Conservation (phyloP, 2,329 filamentous ascomycete genomes). For the Aaosphaeria pasadenensis region DNA sequence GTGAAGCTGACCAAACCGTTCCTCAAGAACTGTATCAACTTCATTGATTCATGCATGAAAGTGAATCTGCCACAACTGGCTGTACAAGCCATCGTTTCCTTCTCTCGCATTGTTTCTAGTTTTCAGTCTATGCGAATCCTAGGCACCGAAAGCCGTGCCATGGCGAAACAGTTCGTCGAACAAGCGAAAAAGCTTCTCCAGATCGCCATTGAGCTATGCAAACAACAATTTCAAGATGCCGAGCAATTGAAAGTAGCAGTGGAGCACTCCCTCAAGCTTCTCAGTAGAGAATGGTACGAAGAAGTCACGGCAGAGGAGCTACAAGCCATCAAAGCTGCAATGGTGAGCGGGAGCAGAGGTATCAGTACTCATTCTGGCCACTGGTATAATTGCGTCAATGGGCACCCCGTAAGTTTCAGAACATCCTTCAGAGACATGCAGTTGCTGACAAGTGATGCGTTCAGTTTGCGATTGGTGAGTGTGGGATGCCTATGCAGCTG, state of each 20-base stretch:
- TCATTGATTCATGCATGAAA: constrained; percentile 25
- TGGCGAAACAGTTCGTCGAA: constrained; percentile 10
- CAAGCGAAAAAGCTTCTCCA: constrained; percentile 23
- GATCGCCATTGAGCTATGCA: constrained; percentile 30
- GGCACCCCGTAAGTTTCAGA: constrained; percentile 43
- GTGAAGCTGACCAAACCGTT: constrained; percentile 9
- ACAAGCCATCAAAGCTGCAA: constrained; percentile 45
- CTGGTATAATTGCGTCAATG: constrained; percentile 58
- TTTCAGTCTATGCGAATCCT: constrained; percentile 15
- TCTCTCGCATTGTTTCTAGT: constrained; percentile 25
- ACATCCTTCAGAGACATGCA: not conserved
- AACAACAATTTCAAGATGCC: constrained; percentile 27
- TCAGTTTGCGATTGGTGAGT: constrained; percentile 58
- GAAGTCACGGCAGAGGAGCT: constrained; percentile 43
- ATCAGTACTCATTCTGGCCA: constrained; percentile 48
- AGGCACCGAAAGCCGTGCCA: constrained; percentile 4
- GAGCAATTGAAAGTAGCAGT: constrained; percentile 22
- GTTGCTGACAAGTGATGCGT: not conserved
- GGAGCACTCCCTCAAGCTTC: constrained; percentile 21
- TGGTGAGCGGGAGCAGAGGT: constrained; percentile 43
- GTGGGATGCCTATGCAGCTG: constrained; percentile 60
- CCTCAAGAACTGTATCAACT: constrained; percentile 21
- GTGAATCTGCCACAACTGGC: constrained; percentile 38
- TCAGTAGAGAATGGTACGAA: constrained; percentile 37
- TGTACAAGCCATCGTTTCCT: constrained; percentile 36